Evolutionary conservation across 805 yeast species (phyloP).

Genomic region (Spathaspora passalidarum): DNA sequence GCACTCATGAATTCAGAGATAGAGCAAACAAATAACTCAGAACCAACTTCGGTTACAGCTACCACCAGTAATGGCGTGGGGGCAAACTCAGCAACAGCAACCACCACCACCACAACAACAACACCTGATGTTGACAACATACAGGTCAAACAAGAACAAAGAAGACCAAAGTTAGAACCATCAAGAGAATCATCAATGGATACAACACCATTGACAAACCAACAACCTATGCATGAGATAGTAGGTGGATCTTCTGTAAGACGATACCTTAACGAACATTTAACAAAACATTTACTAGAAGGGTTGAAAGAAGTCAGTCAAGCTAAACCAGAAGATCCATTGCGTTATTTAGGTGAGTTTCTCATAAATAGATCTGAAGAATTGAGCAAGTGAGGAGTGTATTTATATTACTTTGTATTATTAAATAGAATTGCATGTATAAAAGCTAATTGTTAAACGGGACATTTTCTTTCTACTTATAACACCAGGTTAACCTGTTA

Average conservation of each 20-base stretch:
- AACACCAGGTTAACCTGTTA: background rate
- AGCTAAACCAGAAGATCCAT: conserved; percentile 54
- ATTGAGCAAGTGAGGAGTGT: conserved; percentile 4
- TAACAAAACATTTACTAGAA: conserved; percentile 60
- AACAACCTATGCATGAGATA: conserved; percentile 42
- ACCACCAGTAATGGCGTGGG: background rate
- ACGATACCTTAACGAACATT: conserved; percentile 59
- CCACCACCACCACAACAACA: too few relatives aligned
- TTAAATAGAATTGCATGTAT: background rate
- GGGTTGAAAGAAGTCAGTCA: conserved; percentile 58
- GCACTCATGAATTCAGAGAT: background rate
- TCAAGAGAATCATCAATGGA: conserved; percentile 5
- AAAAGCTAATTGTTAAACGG: background rate
- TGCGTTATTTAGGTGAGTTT: conserved; percentile 52
- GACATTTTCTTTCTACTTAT: background rate
- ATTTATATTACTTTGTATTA: too few relatives aligned
- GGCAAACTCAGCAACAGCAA: background rate
- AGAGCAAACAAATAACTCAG: background rate
- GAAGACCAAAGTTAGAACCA: conserved; percentile 5
- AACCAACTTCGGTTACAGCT: background rate
- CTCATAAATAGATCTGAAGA: conserved; percentile 30
- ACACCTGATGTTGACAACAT: background rate
- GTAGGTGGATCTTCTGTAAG: conserved; percentile 74
- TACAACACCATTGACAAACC: background rate
- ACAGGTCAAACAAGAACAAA: background rate